A percentile compares a stretch with the other conserved stretches of the same genome.
phyloP scores from a whole-genome alignment of 306 rosid species.

The Castanea sativa region DNA sequence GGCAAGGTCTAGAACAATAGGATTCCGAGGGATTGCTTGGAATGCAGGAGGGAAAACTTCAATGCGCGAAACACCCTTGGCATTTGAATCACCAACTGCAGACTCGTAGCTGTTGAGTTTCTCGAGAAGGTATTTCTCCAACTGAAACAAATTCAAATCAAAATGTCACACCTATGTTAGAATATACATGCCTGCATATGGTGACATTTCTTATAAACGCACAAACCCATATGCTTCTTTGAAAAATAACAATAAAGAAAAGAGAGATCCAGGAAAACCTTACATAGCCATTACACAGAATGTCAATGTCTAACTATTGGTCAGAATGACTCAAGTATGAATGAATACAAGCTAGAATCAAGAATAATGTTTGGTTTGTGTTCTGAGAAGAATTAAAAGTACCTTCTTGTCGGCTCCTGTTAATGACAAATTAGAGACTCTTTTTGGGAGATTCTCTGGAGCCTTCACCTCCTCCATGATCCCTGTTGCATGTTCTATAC shows the following conservation, averaged over 20 bases:
- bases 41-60: slow-evolving; percentile 52
- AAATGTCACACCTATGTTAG: background rate
- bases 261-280: background rate
- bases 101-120: slow-evolving; percentile 45
- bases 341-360: background rate
- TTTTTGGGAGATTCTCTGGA: slow-evolving; percentile 49
- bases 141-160: slow-evolving; percentile 20
- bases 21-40: slow-evolving; percentile 49
- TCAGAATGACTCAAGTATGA: background rate
- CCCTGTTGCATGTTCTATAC: slow-evolving; percentile 56
- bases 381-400: background rate
- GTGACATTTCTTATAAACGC: background rate
- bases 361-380: background rate
- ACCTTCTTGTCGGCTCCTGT: slow-evolving; percentile 46
- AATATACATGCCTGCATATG: background rate
- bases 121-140: slow-evolving; percentile 48
- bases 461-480: slow-evolving; percentile 57
- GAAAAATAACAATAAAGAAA: background rate
- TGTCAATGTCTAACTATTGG: background rate
- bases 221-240: background rate
- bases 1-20: slow-evolving; percentile 53
- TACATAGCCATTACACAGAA: too few species aligned
- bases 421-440: slow-evolving; percentile 35
- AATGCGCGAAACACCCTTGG: slow-evolving; percentile 35
- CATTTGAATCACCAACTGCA: slow-evolving; percentile 37